A percentile compares a stretch with the other conserved stretches of the same genome.
Evolutionary conservation across 768 basidiomycete genomes (phyloP).

Genomic region (Coprinellus micaceus): DNA sequence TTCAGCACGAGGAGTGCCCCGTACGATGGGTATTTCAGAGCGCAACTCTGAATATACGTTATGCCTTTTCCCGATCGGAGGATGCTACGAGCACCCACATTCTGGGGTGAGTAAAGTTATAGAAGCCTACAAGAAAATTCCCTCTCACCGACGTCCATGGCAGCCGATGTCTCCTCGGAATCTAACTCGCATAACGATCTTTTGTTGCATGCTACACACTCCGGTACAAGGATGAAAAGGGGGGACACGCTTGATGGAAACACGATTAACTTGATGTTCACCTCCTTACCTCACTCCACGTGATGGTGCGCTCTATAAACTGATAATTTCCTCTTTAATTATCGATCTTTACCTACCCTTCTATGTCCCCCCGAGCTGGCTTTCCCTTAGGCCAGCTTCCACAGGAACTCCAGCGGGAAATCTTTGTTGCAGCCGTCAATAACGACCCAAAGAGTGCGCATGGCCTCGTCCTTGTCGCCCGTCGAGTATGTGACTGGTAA

Average conservation of each 20-base stretch:
- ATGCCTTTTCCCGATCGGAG: too few species aligned
- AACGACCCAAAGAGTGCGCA: slow-evolving; percentile 23
- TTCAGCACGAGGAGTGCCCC: too few species aligned
- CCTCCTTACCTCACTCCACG: slow-evolving; percentile 6
- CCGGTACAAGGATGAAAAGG: neutral
- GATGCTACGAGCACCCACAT: too few species aligned
- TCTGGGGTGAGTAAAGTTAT: too few species aligned
- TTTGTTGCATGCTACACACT: too few species aligned
- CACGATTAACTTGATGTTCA: neutral
- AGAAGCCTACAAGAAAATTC: too few species aligned
- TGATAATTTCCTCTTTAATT: slow-evolving; percentile 7
- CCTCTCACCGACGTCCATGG: too few species aligned
- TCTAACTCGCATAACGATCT: too few species aligned
- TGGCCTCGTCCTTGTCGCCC: slow-evolving; percentile 34
- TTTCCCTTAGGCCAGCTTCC: slow-evolving; percentile 34
- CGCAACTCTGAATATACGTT: too few species aligned
- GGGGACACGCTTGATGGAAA: slow-evolving; percentile 1
- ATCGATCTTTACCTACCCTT: neutral
- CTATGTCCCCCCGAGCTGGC: neutral
- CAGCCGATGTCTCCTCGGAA: too few species aligned
- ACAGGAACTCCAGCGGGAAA: slow-evolving; percentile 36
- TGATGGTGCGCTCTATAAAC: slow-evolving; percentile 4
- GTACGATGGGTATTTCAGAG: too few species aligned
- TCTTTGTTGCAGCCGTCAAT: slow-evolving; percentile 32
- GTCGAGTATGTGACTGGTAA: slow-evolving; percentile 31